Evolutionary conservation across 495 filamentous ascomycete genomes (phyloP).

Genomic region (Penicillium daleae): DNA sequence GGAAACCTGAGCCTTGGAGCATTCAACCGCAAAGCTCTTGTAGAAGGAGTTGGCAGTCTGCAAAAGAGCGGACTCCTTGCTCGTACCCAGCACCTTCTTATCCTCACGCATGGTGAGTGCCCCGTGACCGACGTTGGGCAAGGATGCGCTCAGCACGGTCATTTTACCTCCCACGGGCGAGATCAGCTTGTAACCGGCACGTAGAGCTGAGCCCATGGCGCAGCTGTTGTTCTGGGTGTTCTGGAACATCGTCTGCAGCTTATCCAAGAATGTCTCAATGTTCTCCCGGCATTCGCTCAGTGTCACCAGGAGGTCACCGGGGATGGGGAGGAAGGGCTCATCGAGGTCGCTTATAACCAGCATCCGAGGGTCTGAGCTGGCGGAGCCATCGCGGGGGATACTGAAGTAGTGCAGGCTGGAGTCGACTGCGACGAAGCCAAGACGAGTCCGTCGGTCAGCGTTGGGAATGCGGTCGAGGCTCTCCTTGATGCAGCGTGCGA

Average conservation of each 20-base stretch:
- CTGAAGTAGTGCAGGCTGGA: conserved; percentile 95
- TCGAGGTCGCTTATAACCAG: conserved; percentile 94
- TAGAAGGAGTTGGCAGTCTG: conserved; percentile 96
- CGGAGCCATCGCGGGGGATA: conserved; percentile 84
- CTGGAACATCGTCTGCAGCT: conserved; percentile 95
- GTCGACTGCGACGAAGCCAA: conserved; percentile 96
- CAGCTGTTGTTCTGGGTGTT: conserved; percentile 84
- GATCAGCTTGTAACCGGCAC: conserved; percentile 94
- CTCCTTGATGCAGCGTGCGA: conserved; percentile 90
- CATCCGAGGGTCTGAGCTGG: conserved; percentile 82
- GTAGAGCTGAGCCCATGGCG: conserved; percentile 90
- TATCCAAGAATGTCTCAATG: conserved; percentile 87
- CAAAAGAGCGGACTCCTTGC: conserved; percentile 82
- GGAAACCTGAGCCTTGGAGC: conserved; percentile 97
- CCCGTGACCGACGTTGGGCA: conserved; percentile 90
- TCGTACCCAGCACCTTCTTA: conserved; percentile 93
- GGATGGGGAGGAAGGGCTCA: conserved; percentile 94
- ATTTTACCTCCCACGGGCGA: conserved; percentile 93
- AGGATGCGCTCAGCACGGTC: conserved; percentile 80
- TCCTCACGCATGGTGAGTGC: conserved; percentile 94
- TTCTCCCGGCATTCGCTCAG: conserved; percentile 86
- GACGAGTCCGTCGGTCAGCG: conserved; percentile 85
- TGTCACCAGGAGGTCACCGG: conserved; percentile 89
- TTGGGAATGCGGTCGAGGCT: conserved; percentile 97
- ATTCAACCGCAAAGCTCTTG: conserved; percentile 98